Base-by-base conservation (phyloP, 2,329 filamentous ascomycete species). In the Aureobasidium sp. region DNA sequence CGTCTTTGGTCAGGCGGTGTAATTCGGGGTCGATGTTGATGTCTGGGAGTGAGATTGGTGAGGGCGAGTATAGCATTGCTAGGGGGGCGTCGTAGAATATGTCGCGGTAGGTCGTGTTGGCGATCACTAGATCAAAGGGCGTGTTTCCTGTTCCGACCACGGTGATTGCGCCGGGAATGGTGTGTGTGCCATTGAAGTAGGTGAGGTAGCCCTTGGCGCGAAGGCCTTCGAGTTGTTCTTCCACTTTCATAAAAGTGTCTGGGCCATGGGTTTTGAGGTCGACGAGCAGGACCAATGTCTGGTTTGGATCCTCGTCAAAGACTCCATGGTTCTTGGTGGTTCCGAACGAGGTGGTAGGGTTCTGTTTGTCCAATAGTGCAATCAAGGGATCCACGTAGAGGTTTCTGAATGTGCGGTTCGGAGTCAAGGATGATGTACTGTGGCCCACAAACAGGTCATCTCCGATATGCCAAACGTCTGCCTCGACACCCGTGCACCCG, bases 111-210 rank as follows among this genome's bases (percentile, higher is more conserved):
- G 79, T 82, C 6, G 74, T 66, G 67, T 84, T 83, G n/a, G 75
- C 71, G 3, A 79, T 73, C 11, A 88, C 68, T 9, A 80, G 69
- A 61, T 84, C 78, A 67, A 87, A 86, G 0, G 81, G 84, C 0
- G 84, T 81, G 65, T 83, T 82, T 14, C 88, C 88, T 1, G 86
- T 89, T 1, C 82, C 86, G 1, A 91, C 85, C 1, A 90, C 81
- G 0, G 87, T 90, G 39, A 91, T 73, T 0, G 85, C 84, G 0
- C 87, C 77, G 25, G 75, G 69, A 41, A 82, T 71, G 2, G 87
- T 70, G 17, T 75, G 69, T 17, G 76, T 78, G 53, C 84, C 77
- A 27, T 82, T 75, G 58, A 82, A 79, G 63, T 74, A 73, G 29
- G 73, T 78, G 3, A 79, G 70, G 64, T 74, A 89, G n/a, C 80